Conservation (phyloP, 805 yeast species). For the Millerago galiae region DNA sequence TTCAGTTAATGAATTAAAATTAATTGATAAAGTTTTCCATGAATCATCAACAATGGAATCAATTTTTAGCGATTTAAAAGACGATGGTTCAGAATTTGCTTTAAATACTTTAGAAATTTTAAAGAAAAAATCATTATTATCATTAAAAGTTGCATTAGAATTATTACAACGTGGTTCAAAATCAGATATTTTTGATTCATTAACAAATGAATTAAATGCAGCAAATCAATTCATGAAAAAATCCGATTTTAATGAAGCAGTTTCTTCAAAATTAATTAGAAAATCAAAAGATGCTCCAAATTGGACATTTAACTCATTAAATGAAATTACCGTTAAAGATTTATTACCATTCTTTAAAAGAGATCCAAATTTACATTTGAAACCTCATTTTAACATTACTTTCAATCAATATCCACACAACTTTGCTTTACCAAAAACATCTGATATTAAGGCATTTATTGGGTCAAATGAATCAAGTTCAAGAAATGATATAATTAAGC, state of each 20-base stretch:
- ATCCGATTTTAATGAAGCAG: conserved; percentile 65
- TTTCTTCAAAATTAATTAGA: conserved; percentile 54
- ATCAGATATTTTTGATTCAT: conserved; percentile 55
- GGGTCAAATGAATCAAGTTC: conserved; percentile 32
- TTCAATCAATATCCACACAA: conserved; percentile 41
- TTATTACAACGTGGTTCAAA: conserved; percentile 55
- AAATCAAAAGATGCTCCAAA: conserved; percentile 51
- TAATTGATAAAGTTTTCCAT: conserved; percentile 67
- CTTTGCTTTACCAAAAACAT: conserved; percentile 77
- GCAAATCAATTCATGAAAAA: conserved; percentile 70
- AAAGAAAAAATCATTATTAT: conserved; percentile 65
- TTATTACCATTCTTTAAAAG: conserved; percentile 27
- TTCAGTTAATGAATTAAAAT: conserved; percentile 45
- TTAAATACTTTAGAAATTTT: conserved; percentile 47
- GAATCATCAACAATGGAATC: conserved; percentile 38
- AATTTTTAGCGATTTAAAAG: conserved; percentile 39
- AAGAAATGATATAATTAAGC: conserved; percentile 56
- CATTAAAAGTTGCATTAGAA: conserved; percentile 66
- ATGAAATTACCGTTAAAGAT: conserved; percentile 29
- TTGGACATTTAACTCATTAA: conserved; percentile 39
- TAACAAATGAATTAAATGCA: conserved; percentile 65
- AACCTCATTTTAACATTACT: conserved; percentile 26
- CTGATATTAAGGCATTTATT: conserved; percentile 56
- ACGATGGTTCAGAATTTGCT: conserved; percentile 64
- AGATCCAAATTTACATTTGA: conserved; percentile 25